Base-by-base conservation (phyloP, 2,329 filamentous ascomycete species). In the Colletotrichum sp. region DNA sequence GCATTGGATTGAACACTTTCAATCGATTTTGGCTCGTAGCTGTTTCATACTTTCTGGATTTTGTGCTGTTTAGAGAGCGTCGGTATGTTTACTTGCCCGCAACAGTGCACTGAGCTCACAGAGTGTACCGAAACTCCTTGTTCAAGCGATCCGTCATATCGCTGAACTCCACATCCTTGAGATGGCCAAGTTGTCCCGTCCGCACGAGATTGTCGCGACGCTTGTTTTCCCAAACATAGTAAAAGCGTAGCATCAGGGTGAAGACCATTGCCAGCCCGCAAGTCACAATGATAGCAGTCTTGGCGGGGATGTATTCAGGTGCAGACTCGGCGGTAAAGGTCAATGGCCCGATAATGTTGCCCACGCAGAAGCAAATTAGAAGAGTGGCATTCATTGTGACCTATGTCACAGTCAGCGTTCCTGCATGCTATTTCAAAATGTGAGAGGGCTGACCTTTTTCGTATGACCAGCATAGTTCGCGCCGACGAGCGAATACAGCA, bases 381-480 rank as follows among this genome's bases (percentile, higher is more conserved):
- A 74, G 32, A 21, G 71, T 76, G 0, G 89, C 88, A 0, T 91
- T 90, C 88, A 93, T 92, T 32, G 92, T 88, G 65, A 90, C 87
- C 72, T 69, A 30, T n/a, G 3, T 26, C 2, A 18, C 3, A 18
- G 16, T 66, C 18, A 66, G 34, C 39, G 18, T 49, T n/a, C 6
- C 5, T 39, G 13, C 8, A 32, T 34, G 30, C 10, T 2, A 24
- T 18, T 67, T 21, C 2, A 16, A 8, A 10, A 4, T 12, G 15
- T 10, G 12, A 16, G 6, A 16, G 13, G 8, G 15, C 59, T 26
- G 13, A 67, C 72, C 80, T 93, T 93, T 83, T 95, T 94, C 4
- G 92, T 94, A 15, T 89, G 90, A 9, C 93, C 93, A 0, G 88
- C 93, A 0, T 92, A 94, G 82, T 95, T 95, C 9, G 90, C 91